Percentiles rank a stretch among this genome's conserved stretches.
These are phyloP conservation scores for Magnaporthales sp. DNA, from an alignment of 2,329 filamentous ascomycete genomes.

Conservation along the genomic window DNA sequence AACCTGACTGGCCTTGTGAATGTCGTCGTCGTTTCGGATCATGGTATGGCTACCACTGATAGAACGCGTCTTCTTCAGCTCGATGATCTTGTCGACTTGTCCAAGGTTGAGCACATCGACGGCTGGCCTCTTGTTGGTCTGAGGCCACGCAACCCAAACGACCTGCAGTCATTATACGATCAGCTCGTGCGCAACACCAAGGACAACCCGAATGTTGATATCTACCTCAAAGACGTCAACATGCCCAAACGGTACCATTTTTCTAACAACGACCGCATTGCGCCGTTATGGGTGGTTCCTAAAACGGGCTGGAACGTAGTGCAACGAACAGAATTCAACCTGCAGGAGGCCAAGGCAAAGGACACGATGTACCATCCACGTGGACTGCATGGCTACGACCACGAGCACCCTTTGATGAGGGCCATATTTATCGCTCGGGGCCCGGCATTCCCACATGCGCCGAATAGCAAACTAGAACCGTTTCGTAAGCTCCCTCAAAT, in stretches of 20 bases:
- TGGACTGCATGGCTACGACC: conserved; percentile 90
- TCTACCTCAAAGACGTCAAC: conserved; percentile 76
- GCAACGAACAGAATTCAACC: conserved; percentile 67
- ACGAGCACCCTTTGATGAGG: conserved; percentile 89
- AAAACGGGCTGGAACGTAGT: conserved; percentile 91
- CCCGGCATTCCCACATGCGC: conserved; percentile 80
- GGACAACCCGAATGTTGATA: conserved; percentile 64
- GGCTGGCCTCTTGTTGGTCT: conserved; percentile 93
- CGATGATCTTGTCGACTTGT: conserved; percentile 76
- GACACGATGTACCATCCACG: conserved; percentile 66
- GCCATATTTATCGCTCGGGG: conserved; percentile 91
- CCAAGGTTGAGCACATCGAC: conserved; percentile 73
- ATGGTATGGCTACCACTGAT: conserved; percentile 95
- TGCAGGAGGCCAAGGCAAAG: conserved; percentile 55
- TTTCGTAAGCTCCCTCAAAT: conserved; percentile 61
- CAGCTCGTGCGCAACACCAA: conserved; percentile 46
- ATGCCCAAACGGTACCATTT: conserved; percentile 96
- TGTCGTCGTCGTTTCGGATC: conserved; percentile 90
- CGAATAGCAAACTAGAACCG: conserved; percentile 67
- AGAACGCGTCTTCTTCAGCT: conserved; percentile 73
- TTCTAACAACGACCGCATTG: conserved; percentile 77
- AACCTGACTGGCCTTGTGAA: conserved; percentile 90
- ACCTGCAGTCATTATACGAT: conserved; percentile 61
- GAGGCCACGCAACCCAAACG: conserved; percentile 61
- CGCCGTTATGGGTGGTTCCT: conserved; percentile 89